Conservation (phyloP, 495 filamentous ascomycete genomes). For the Trichoderma orchidacearum region DNA sequence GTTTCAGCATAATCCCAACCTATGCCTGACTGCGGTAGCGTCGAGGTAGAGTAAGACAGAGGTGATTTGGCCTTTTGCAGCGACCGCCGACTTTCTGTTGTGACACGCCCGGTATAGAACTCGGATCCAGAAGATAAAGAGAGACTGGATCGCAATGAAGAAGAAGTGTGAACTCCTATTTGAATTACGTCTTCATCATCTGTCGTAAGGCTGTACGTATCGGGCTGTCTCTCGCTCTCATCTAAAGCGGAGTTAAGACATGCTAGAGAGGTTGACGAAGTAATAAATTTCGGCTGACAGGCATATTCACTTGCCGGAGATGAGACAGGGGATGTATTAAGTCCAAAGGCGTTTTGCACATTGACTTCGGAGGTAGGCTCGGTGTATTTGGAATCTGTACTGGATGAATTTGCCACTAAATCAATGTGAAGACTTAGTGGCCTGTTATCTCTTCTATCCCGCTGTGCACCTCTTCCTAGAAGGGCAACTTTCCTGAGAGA, state of each 20-base stretch:
- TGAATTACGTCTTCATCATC: conserved; percentile 66
- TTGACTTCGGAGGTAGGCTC: conserved; percentile 1
- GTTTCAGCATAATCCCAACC: conserved; percentile 87
- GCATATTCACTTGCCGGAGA: not conserved
- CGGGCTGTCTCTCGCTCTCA: not conserved
- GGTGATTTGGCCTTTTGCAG: conserved; percentile 49
- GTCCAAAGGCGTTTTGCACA: conserved; percentile 16
- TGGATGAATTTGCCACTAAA: conserved; percentile 9
- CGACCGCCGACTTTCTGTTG: conserved; percentile 31
- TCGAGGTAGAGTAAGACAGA: conserved; percentile 31
- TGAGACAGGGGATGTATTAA: conserved; percentile 34
- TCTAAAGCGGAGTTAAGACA: not conserved
- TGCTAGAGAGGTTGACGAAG: not conserved
- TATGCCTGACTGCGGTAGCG: conserved; percentile 25
- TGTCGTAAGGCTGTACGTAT: conserved; percentile 47
- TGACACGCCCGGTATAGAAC: conserved; percentile 36
- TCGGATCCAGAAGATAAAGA: conserved; percentile 46
- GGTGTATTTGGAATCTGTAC: conserved; percentile 7
- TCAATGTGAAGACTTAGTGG: conserved; percentile 28
- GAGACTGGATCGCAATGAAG: conserved; percentile 25
- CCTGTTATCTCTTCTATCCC: conserved; percentile 39
- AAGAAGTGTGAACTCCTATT: conserved; percentile 19
- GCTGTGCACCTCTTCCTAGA: conserved; percentile 51
- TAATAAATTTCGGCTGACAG: not conserved
- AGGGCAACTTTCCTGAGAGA: conserved; percentile 71